A percentile compares a stretch with the other conserved stretches of the same genome.
These are phyloP conservation scores for Colletotrichum sp. DNA, from an alignment of 2,329 filamentous ascomycete genomes.

Conservation along the genomic window DNA sequence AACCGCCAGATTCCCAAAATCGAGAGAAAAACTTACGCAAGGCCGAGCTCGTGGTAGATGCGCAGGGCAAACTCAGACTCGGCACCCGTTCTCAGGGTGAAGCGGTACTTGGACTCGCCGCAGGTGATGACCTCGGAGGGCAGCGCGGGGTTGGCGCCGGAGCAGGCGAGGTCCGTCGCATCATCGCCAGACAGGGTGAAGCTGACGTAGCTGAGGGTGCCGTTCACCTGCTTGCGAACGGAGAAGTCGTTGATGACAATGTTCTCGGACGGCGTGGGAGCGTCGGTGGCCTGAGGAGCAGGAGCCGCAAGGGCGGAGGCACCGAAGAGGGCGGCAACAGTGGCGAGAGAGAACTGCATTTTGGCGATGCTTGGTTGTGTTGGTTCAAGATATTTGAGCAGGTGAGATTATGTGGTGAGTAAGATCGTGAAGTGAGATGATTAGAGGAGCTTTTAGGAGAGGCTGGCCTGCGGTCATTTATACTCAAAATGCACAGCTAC, in stretches of 20 bases:
- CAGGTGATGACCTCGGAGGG: slow-evolving; percentile 28
- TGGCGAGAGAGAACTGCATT: slow-evolving; percentile 27
- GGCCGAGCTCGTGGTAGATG: slow-evolving; percentile 26
- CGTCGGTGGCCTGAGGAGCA: neutral
- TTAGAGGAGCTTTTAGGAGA: neutral
- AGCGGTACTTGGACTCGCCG: slow-evolving; percentile 32
- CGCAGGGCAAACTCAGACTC: slow-evolving; percentile 23
- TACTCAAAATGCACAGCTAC: neutral
- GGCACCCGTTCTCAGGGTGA: slow-evolving; percentile 24
- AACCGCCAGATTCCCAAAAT: neutral
- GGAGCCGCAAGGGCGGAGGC: slow-evolving; percentile 24
- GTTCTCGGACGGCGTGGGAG: slow-evolving; percentile 23
- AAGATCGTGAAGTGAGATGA: neutral
- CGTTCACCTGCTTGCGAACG: slow-evolving; percentile 25
- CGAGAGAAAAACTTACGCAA: slow-evolving; percentile 23
- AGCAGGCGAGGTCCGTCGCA: slow-evolving; percentile 21
- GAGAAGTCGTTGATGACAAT: slow-evolving; percentile 26
- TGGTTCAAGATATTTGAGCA: neutral
- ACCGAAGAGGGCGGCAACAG: slow-evolving; percentile 23
- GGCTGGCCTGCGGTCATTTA: neutral
- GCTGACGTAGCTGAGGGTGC: slow-evolving; percentile 18
- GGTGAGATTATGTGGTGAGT: neutral
- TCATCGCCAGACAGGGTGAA: slow-evolving; percentile 27
- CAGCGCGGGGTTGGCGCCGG: slow-evolving; percentile 13
- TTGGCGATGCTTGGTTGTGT: neutral